Evolutionary conservation across 2,329 filamentous ascomycete species (phyloP).

Genomic region (Aspergillus clavatus): DNA sequence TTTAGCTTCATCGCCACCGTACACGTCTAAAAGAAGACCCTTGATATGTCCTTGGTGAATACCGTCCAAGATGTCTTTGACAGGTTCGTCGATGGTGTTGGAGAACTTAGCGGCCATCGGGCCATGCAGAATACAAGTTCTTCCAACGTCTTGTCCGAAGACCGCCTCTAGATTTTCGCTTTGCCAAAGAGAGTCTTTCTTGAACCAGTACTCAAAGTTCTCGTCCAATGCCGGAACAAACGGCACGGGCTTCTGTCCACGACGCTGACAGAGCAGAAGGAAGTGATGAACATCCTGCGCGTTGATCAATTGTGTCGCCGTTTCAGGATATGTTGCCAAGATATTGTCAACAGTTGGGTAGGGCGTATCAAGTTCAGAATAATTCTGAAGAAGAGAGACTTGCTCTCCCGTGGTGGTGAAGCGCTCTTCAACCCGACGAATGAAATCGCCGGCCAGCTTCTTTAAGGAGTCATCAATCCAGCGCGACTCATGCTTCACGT

Average conservation of each 20-base stretch:
- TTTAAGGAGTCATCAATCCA: conserved; percentile 88
- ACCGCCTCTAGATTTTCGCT: conserved; percentile 96
- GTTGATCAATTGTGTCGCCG: conserved; percentile 87
- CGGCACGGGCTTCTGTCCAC: conserved; percentile 90
- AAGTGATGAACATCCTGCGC: conserved; percentile 98
- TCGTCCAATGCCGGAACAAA: conserved; percentile 95
- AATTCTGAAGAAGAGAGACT: conserved; percentile 81
- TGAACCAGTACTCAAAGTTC: conserved; percentile 99
- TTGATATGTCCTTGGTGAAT: conserved; percentile 87
- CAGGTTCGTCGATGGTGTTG: conserved; percentile 82
- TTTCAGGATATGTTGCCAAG: conserved; percentile 76
- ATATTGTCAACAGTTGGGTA: conserved; percentile 74
- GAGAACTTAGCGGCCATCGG: conserved; percentile 90
- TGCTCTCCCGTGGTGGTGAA: conserved; percentile 71
- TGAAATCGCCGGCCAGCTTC: conserved; percentile 86
- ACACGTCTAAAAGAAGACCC: conserved; percentile 72
- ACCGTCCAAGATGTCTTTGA: conserved; percentile 88
- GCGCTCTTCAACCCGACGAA: conserved; percentile 92
- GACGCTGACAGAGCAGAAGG: conserved; percentile 83
- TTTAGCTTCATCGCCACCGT: conserved; percentile 64
- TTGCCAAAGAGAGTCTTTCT: conserved; percentile 99
- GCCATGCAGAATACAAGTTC: conserved; percentile 94
- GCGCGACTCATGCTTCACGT: conserved; percentile 80
- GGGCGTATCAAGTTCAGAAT: conserved; percentile 78
- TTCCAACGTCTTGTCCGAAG: conserved; percentile 89